These are phyloP conservation scores for Clonostachys rhizophaga DNA, from an alignment of 2,329 filamentous ascomycete genomes.

Conservation along the genomic window DNA sequence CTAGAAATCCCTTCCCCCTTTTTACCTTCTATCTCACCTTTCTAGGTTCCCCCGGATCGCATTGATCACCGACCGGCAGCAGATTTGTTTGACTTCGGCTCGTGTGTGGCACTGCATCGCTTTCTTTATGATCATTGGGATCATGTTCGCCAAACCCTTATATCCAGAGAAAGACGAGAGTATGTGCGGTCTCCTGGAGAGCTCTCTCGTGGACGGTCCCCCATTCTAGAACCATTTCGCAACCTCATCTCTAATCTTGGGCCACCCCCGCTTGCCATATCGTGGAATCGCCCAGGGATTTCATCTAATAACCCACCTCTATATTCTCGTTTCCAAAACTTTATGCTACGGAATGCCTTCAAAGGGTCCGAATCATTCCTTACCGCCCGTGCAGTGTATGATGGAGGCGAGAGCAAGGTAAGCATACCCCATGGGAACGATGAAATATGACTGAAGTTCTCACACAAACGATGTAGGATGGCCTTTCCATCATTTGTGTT, in stretches of 20 bases:
- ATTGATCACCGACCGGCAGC: constrained; percentile 30
- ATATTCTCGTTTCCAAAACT: constrained; percentile 67
- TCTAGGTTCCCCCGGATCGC: constrained; percentile 40
- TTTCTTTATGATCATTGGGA: constrained; percentile 72
- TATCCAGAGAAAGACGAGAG: constrained; percentile 53
- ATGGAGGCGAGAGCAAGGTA: constrained; percentile 66
- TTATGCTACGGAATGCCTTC: constrained; percentile 67
- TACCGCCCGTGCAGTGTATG: constrained; percentile 62
- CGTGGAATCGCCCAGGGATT: constrained; percentile 65
- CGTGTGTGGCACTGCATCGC: constrained; percentile 63
- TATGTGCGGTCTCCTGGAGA: constrained; percentile 51
- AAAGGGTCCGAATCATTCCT: constrained; percentile 60
- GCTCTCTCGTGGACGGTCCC: constrained; percentile 43
- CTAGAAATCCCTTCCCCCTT: constrained; percentile 6
- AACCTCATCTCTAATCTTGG: constrained; percentile 63
- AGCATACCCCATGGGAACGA: background rate
- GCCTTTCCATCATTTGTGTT: constrained; percentile 63
- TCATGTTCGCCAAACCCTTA: constrained; percentile 59
- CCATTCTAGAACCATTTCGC: constrained; percentile 55
- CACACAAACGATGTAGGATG: constrained; percentile 40
- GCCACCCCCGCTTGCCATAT: constrained; percentile 62
- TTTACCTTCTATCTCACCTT: constrained; percentile 1
- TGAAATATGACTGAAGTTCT: background rate
- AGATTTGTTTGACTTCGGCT: constrained; percentile 64
- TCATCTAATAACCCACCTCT: constrained; percentile 56